These are phyloP conservation scores for Chlamydomonas sp. DNA, from an alignment of 139 green algal species.

Conservation along the genomic window DNA sequence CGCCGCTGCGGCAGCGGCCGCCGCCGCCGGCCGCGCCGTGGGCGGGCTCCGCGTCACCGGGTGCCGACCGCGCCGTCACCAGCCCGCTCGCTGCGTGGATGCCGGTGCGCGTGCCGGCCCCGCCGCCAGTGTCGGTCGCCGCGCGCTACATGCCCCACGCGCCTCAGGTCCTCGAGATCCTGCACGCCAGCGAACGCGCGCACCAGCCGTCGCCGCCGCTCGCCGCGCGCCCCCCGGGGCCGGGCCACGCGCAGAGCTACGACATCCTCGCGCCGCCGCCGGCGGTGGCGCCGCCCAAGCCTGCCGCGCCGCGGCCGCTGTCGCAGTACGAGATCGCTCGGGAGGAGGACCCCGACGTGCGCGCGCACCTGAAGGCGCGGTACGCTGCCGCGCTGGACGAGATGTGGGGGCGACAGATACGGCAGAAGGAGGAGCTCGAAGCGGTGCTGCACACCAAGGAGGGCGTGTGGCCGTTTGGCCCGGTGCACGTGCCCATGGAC, in stretches of 20 bases:
- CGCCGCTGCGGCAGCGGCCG: background rate
- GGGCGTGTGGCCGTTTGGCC: constrained; percentile 23
- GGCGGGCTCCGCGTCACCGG: no score
- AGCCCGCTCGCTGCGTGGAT: no score
- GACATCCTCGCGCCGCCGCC: constrained; percentile 2
- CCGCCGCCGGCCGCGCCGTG: no score
- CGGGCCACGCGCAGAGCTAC: constrained; percentile 11
- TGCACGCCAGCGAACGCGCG: background rate
- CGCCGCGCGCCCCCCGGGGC: background rate
- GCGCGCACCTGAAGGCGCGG: constrained; percentile 22
- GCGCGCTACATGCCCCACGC: background rate
- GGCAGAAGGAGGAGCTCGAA: constrained; percentile 19
- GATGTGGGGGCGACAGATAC: constrained; percentile 29
- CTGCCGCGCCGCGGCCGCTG: background rate
- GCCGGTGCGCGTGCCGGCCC: no score
- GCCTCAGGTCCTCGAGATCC: constrained; percentile 10
- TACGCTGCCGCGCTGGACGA: constrained; percentile 20
- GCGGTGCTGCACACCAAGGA: constrained; percentile 16
- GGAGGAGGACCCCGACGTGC: constrained; percentile 13
- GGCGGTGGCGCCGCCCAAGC: background rate
- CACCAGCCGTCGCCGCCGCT: background rate
- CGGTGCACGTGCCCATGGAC: constrained; percentile 19
- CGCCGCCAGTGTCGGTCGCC: no score
- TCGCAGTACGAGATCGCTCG: constrained; percentile 25
- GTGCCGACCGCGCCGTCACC: no score